Conservation (phyloP, 2,329 filamentous ascomycete genomes). For the Penicillium sp. region DNA sequence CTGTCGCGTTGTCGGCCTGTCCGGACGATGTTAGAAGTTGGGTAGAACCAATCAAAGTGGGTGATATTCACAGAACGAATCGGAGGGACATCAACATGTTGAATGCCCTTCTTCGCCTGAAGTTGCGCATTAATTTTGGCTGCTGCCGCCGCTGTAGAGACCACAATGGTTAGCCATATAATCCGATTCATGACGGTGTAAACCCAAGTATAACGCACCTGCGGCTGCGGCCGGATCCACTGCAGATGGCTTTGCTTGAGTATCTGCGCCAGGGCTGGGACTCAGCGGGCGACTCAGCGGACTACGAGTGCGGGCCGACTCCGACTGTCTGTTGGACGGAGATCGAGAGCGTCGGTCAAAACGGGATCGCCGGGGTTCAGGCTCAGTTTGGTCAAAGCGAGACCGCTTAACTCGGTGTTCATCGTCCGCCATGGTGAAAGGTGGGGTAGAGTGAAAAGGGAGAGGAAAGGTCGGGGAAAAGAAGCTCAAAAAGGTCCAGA, state of each 20-base stretch:
- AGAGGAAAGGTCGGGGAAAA: conserved; percentile 3
- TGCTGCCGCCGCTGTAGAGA: conserved; percentile 70
- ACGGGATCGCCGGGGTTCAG: conserved; percentile 74
- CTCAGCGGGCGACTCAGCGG: conserved; percentile 56
- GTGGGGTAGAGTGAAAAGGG: neutral
- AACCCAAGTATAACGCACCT: conserved; percentile 52
- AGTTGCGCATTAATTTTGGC: conserved; percentile 82
- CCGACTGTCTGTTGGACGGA: conserved; percentile 64
- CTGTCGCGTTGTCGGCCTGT: conserved; percentile 50
- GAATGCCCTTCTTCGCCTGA: conserved; percentile 81
- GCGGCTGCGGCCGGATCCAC: conserved; percentile 73
- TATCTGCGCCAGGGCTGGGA: conserved; percentile 47
- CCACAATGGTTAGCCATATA: conserved; percentile 10
- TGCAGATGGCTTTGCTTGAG: conserved; percentile 45
- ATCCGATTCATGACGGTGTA: neutral
- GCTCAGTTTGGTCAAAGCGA: conserved; percentile 89
- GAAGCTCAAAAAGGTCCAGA: conserved; percentile 9
- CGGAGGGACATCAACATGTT: conserved; percentile 85
- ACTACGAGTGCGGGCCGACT: conserved; percentile 75
- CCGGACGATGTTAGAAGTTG: conserved; percentile 12
- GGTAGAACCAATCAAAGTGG: neutral
- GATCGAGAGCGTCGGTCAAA: conserved; percentile 93
- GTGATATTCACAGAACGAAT: conserved; percentile 58
- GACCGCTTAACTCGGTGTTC: conserved; percentile 78
- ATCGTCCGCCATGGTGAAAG: conserved; percentile 66